Evolutionary conservation across 2,329 filamentous ascomycete species (phyloP).

Genomic region (Didymellaceae sp.): DNA sequence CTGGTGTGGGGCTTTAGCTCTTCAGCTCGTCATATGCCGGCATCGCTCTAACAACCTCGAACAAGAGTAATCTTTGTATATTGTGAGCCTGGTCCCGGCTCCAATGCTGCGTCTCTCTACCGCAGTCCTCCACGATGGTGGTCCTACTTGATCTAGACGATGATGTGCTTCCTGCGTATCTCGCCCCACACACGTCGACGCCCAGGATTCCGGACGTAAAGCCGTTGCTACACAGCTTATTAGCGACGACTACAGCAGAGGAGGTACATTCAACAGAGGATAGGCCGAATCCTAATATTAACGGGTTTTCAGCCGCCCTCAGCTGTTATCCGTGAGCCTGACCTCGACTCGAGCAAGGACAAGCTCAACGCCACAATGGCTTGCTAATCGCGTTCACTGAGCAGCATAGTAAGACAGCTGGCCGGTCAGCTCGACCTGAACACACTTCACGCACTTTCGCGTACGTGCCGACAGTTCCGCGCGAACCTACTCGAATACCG

Average conservation of each 20-base stretch:
- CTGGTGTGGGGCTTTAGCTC: neutral
- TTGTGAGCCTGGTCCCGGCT: slow-evolving; percentile 22
- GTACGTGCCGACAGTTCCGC: slow-evolving; percentile 81
- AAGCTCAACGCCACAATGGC: slow-evolving; percentile 30
- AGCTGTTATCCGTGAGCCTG: slow-evolving; percentile 72
- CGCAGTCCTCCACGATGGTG: slow-evolving; percentile 47
- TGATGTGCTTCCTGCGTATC: slow-evolving; percentile 37
- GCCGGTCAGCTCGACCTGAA: slow-evolving; percentile 84
- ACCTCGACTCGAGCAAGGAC: slow-evolving; percentile 40
- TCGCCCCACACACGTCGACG: slow-evolving; percentile 26
- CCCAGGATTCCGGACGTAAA: slow-evolving; percentile 30
- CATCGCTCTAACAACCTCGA: slow-evolving; percentile 22
- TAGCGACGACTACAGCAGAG: slow-evolving; percentile 16
- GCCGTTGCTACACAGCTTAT: slow-evolving; percentile 37
- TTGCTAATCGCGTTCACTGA: slow-evolving; percentile 38
- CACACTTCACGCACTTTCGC: slow-evolving; percentile 81
- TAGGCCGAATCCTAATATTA: slow-evolving; percentile 61
- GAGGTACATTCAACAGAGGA: slow-evolving; percentile 26
- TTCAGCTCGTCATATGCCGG: slow-evolving; percentile 27
- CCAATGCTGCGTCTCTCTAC: slow-evolving; percentile 35
- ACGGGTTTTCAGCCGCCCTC: slow-evolving; percentile 66
- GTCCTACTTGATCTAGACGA: slow-evolving; percentile 54
- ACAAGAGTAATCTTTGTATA: slow-evolving; percentile 5
- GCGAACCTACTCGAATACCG: slow-evolving; percentile 80
- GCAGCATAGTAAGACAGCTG: slow-evolving; percentile 77